A percentile compares a stretch with the other conserved stretches of the same genome.
These are phyloP conservation scores for Paramarasmius palmivorus DNA, from an alignment of 1,284 basidiomycete genomes.

Conservation along the genomic window DNA sequence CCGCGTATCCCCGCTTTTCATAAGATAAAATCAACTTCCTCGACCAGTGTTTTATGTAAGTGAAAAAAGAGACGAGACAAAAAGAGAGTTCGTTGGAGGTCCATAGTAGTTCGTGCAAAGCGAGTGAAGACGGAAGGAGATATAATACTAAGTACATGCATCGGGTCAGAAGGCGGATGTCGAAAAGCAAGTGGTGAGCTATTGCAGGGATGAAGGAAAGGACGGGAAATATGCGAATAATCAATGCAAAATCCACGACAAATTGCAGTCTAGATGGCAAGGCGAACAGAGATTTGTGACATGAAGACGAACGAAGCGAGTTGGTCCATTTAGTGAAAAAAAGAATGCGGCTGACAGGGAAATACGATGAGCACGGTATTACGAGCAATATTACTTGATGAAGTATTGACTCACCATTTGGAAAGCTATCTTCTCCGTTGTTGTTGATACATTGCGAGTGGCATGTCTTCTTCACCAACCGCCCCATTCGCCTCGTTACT, in stretches of 20 bases:
- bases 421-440: slow-evolving; percentile 53
- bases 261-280: slow-evolving; percentile 5
- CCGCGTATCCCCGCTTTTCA: no score
- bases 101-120: no score
- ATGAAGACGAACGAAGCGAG: background rate
- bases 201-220: background rate
- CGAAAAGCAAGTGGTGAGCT: no score
- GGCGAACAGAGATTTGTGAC: background rate
- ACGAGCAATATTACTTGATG: no score
- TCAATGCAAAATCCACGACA: slow-evolving; percentile 3
- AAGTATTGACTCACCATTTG: background rate
- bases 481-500: slow-evolving; percentile 35
- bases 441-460: slow-evolving; percentile 74
- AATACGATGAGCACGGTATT: background rate
- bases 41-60: no score
- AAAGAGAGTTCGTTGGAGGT: no score
- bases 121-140: no score
- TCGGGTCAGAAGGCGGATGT: no score
- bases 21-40: no score
- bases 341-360: background rate
- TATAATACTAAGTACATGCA: no score
- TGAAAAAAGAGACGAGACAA: no score
- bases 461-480: slow-evolving; percentile 66
- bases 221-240: background rate
- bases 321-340: background rate